Conservation (phyloP, 176 grass and related monocot genomes). For the Lolium rigidum region DNA sequence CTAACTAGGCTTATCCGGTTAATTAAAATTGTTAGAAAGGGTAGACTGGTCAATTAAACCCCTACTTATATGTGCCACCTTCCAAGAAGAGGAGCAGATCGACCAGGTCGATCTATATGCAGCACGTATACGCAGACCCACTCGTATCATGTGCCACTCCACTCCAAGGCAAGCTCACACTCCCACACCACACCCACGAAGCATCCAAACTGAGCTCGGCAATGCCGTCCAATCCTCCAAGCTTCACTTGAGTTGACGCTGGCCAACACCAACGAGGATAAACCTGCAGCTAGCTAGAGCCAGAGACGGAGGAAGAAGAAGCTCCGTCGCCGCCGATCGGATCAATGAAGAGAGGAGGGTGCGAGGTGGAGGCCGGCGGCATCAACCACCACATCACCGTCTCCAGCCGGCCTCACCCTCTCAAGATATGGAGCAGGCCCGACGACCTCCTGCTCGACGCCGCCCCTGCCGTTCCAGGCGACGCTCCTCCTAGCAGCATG, state of each 20-base stretch:
- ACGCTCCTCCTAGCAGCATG: background rate
- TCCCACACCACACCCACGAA: background rate
- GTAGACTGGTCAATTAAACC: no score
- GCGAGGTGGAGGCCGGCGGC: conserved; percentile 66
- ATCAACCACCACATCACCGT: conserved; percentile 69
- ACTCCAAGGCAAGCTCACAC: background rate
- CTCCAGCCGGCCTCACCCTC: conserved; percentile 41
- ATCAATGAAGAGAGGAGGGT: conserved; percentile 31
- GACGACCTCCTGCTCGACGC: conserved; percentile 42
- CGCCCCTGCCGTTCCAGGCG: background rate
- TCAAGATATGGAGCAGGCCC: conserved; percentile 71
- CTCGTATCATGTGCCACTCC: conserved; percentile 15
- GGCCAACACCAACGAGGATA: background rate
- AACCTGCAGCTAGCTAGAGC: background rate
- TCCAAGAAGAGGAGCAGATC: background rate
- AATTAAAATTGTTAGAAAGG: no score
- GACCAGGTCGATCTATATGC: background rate
- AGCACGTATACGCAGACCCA: background rate
- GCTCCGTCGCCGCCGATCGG: background rate
- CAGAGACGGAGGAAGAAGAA: background rate
- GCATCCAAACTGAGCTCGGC: background rate
- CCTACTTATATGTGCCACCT: no score
- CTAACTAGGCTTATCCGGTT: no score
- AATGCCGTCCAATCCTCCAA: background rate
- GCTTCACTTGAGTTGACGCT: conserved; percentile 7